phyloP scores from a whole-genome alignment of 192 early-diverging fungal genomes.

The Podila horticola region DNA sequence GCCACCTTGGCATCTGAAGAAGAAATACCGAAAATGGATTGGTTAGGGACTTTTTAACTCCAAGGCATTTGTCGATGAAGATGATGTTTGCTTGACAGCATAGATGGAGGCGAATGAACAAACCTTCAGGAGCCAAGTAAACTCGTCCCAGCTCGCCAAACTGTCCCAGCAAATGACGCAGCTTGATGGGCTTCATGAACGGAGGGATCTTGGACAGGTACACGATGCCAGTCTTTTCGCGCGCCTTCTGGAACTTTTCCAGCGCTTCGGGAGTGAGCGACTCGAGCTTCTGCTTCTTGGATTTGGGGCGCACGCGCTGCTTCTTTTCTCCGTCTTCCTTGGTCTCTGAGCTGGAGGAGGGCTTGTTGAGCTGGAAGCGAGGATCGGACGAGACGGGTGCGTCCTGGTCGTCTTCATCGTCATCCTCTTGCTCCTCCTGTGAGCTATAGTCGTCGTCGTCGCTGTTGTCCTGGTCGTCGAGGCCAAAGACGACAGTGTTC shows the following conservation, averaged over 20 bases:
- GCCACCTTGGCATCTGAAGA: slow-evolving; percentile 71
- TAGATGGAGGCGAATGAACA: background rate
- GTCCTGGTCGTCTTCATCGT: slow-evolving; percentile 32
- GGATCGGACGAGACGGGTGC: slow-evolving; percentile 1
- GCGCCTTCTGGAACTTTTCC: slow-evolving; percentile 69
- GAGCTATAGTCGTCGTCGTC: slow-evolving; percentile 33
- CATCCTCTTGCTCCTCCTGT: slow-evolving; percentile 13
- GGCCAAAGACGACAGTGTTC: slow-evolving; percentile 31
- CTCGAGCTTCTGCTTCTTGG: slow-evolving; percentile 62
- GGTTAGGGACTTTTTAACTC: no score
- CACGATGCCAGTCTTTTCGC: slow-evolving; percentile 85
- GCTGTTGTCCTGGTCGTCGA: slow-evolving; percentile 18
- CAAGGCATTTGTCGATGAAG: background rate
- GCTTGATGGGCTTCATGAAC: slow-evolving; percentile 88
- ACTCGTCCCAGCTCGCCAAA: slow-evolving; percentile 86
- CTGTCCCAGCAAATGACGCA: slow-evolving; percentile 78
- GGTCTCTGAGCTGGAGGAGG: background rate
- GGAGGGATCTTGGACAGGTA: slow-evolving; percentile 94
- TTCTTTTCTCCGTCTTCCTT: slow-evolving; percentile 3
- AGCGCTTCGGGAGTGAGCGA: slow-evolving; percentile 70
- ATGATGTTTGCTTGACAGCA: background rate
- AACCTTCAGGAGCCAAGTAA: slow-evolving; percentile 88
- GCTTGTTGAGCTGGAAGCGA: background rate
- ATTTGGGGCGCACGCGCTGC: slow-evolving; percentile 27
- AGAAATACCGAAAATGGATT: background rate